Conservation (phyloP, 768 basidiomycete genomes). For the Termitomyces sp. region DNA sequence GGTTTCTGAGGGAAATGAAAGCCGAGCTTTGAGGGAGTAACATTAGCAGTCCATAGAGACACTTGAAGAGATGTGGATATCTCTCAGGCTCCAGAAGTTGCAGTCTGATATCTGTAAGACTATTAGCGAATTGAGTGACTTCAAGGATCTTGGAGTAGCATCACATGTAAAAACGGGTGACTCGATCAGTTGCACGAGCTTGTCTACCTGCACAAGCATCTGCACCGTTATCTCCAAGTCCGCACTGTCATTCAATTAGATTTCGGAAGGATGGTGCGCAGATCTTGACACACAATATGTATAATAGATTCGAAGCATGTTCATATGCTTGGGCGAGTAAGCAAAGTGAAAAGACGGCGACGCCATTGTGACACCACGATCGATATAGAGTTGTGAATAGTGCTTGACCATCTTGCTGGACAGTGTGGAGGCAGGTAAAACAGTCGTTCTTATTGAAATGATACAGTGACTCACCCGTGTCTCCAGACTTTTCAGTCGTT, state of each 20-base stretch:
- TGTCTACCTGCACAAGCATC: slow-evolving; percentile 94
- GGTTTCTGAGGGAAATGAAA: slow-evolving; percentile 90
- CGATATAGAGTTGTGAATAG: slow-evolving; percentile 91
- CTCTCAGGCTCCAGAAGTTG: slow-evolving; percentile 95
- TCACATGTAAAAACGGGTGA: slow-evolving; percentile 97
- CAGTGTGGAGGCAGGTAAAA: not conserved
- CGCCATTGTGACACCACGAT: slow-evolving; percentile 98
- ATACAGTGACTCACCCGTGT: slow-evolving; percentile 60
- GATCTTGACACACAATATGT: slow-evolving; percentile 69
- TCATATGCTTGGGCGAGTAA: slow-evolving; percentile 97
- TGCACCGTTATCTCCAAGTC: slow-evolving; percentile 95
- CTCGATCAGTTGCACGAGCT: slow-evolving; percentile 95
- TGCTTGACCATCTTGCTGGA: slow-evolving; percentile 90
- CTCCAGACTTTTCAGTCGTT: slow-evolving; percentile 87
- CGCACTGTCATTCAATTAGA: slow-evolving; percentile 46
- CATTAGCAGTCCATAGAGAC: slow-evolving; percentile 96
- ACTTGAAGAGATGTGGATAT: slow-evolving; percentile 96
- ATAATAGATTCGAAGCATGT: slow-evolving; percentile 92
- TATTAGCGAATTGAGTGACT: not conserved
- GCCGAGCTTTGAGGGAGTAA: slow-evolving; percentile 94
- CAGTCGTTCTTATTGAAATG: not conserved
- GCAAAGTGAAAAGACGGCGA: slow-evolving; percentile 94
- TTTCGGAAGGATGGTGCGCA: not conserved
- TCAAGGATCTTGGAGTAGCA: slow-evolving; percentile 13
- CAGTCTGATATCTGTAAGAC: slow-evolving; percentile 63